phyloP scores from a whole-genome alignment of 169 alveolate species.

The Cryptosporidium felis region DNA sequence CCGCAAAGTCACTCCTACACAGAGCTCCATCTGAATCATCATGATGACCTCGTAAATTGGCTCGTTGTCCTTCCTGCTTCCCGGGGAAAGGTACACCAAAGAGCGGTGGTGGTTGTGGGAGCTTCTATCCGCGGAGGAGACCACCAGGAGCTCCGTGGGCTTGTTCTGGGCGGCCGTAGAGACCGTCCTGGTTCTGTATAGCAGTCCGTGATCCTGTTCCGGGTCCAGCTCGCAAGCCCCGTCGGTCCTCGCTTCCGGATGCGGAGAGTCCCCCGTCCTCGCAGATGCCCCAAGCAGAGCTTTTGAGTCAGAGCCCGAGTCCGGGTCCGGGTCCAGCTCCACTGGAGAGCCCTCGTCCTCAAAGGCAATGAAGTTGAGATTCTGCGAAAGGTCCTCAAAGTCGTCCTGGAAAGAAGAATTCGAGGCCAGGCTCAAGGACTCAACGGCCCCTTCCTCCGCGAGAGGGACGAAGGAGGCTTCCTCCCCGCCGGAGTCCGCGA shows the following conservation, averaged over 20 bases:
- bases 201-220: slow-evolving; percentile 42
- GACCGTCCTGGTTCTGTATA: slow-evolving; percentile 53
- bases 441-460: too few relatives aligned
- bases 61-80: slow-evolving; percentile 18
- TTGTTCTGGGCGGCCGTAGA: neutral
- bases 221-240: too few relatives aligned
- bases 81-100: slow-evolving; percentile 59
- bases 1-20: slow-evolving; percentile 86
- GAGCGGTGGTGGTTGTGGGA: slow-evolving; percentile 26
- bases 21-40: slow-evolving; percentile 88
- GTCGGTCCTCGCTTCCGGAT: too few relatives aligned
- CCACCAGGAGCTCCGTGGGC: neutral
- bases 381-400: slow-evolving; percentile 1
- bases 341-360: slow-evolving; percentile 21
- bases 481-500: too few relatives aligned
- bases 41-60: slow-evolving; percentile 58
- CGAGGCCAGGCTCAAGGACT: slow-evolving; percentile 18
- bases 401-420: slow-evolving; percentile 31
- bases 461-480: too few relatives aligned
- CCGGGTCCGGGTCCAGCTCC: too few relatives aligned
- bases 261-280: too few relatives aligned
- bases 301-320: too few relatives aligned
- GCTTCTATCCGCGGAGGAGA: neutral
- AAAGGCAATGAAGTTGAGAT: slow-evolving; percentile 47
- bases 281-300: too few relatives aligned